Evolutionary conservation across 192 early-diverging fungal genomes (phyloP).

Genomic region (Coemansia sp.): DNA sequence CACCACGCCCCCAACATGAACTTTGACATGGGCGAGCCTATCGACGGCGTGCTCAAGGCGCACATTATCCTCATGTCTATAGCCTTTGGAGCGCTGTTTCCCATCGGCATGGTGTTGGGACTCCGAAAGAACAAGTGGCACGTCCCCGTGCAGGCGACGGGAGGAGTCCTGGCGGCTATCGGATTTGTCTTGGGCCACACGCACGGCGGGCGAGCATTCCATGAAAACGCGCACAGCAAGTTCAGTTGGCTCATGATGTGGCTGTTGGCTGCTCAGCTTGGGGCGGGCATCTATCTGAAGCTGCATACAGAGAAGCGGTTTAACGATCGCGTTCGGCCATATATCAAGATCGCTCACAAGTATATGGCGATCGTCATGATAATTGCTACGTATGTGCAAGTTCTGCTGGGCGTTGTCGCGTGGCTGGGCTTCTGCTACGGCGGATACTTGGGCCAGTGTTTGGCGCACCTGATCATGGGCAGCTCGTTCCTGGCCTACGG

Average conservation of each 20-base stretch:
- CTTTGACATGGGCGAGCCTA: slow-evolving; percentile 54
- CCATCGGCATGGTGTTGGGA: slow-evolving; percentile 63
- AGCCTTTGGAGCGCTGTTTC: slow-evolving; percentile 55
- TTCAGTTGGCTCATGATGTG: slow-evolving; percentile 67
- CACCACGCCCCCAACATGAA: slow-evolving; percentile 59
- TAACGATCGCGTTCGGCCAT: slow-evolving; percentile 59
- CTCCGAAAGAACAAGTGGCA: slow-evolving; percentile 63
- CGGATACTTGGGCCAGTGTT: slow-evolving; percentile 66
- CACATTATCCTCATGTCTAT: slow-evolving; percentile 57
- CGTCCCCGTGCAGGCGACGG: slow-evolving; percentile 64
- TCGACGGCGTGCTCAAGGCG: slow-evolving; percentile 43
- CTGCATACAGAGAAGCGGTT: slow-evolving; percentile 63
- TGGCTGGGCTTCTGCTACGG: slow-evolving; percentile 66
- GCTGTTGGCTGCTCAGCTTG: slow-evolving; percentile 59
- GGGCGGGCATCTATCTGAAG: slow-evolving; percentile 64
- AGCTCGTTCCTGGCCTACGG: slow-evolving; percentile 73
- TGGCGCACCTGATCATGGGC: slow-evolving; percentile 77
- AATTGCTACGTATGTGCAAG: slow-evolving; percentile 67
- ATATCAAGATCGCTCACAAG: slow-evolving; percentile 59
- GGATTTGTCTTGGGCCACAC: slow-evolving; percentile 68
- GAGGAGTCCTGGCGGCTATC: slow-evolving; percentile 47
- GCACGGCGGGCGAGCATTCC: slow-evolving; percentile 65
- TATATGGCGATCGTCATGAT: slow-evolving; percentile 58
- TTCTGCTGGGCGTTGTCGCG: slow-evolving; percentile 69
- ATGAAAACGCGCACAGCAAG: slow-evolving; percentile 67